Conservation (phyloP, 768 basidiomycete genomes). For the Steccherinum ochraceum region DNA sequence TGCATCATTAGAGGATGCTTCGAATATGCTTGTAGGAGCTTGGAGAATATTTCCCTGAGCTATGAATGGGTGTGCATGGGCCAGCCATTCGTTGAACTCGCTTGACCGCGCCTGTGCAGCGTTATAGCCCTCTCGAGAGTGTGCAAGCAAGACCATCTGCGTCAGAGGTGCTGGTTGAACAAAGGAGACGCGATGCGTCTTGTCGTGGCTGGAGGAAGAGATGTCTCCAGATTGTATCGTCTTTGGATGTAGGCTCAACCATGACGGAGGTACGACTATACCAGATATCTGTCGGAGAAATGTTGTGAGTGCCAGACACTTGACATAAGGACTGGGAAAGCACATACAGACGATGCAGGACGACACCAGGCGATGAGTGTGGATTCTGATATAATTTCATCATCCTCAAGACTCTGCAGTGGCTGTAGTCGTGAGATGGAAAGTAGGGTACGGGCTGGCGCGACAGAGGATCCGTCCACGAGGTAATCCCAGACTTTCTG, state of each 20-base stretch:
- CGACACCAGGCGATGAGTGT: background rate
- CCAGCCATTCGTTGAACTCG: background rate
- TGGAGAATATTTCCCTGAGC: background rate
- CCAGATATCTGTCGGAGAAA: background rate
- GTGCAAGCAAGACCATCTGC: background rate
- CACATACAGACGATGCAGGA: conserved; percentile 28
- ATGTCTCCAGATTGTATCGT: background rate
- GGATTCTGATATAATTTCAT: background rate
- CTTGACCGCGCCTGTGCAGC: background rate
- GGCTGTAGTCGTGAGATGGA: background rate
- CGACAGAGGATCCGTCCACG: background rate
- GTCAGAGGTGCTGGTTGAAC: background rate
- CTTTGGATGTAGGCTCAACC: background rate
- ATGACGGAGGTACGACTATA: background rate
- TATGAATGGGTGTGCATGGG: background rate
- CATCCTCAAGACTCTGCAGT: background rate
- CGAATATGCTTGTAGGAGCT: no score
- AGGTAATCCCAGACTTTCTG: background rate
- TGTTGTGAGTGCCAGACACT: no score
- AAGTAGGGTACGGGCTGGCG: background rate
- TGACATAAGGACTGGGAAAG: no score
- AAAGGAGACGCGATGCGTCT: background rate
- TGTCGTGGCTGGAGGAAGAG: background rate
- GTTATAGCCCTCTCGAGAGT: background rate
- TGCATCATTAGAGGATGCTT: no score